Evolutionary conservation across 2,329 filamentous ascomycete species (phyloP), one percentile per base, ranked within the genome.

Genomic region (Aureobasidium pullulans): DNA sequence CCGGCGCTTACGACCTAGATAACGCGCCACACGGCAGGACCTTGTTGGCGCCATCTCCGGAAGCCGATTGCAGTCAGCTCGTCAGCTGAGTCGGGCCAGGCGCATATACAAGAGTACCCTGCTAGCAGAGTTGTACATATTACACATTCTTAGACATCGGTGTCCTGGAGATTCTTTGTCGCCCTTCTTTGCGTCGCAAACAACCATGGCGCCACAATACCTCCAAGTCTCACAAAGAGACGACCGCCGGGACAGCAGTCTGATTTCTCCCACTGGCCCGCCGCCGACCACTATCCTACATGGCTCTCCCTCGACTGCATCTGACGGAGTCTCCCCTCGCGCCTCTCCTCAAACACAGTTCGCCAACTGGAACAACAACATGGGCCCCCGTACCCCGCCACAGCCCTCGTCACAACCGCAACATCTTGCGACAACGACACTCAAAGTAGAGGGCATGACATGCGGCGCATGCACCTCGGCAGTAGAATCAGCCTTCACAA

Each of bases 381-480:
- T 57, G 54, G 42, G 34, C 3, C 36, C 54, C 23, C 54, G 42
- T 11, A 57, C 54, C 5, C 54, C 54, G 3, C 54, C 54, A 3
- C 52, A 57, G 8, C 54, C 54, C 6, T 29, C 23, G 15, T 36
- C 54, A 43, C 54, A 48, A 40, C 43, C 47, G 56, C 60, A 67
- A 19, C 70, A 72, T 71, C 90, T 96, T 87, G 91, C 91, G 39
- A 96, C 90, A 19, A 97, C 94, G 46, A 96, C 92, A 19, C 77
- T 99, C 62, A 89, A 87, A 69, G 88, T 97, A 49, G 90, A 88
- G 67, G 94, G 94, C 67, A 97, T 81, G 78, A 82, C 80, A 65
- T 99, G 94, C 76, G 92, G 93, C 71, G 87, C 93, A 67, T 99
- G 94, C 72, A 96, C 93, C 15, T 94, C 92, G 34, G 86, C 94